Base-by-base conservation (phyloP, 345 rosid species). In the Tarenaya hassleriana region DNA sequence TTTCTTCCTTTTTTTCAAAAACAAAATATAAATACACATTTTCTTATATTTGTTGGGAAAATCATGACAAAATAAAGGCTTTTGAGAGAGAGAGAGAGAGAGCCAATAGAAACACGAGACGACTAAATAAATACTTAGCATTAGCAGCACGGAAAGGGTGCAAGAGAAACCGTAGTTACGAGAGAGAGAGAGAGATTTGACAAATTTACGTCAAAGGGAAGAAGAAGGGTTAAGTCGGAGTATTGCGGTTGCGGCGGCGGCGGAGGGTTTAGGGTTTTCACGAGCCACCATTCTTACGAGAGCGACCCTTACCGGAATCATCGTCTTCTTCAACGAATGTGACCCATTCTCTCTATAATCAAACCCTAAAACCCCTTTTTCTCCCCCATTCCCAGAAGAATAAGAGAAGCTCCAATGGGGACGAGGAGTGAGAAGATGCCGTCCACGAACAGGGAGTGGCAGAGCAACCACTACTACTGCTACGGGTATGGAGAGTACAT, bases 401-500 rank as follows among this genome's bases (percentile, higher is more conserved):
- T 39, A 34, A 47, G 27, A 43, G 15, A 24, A 24, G 29, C 16
- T 24, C 5, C 29, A 24, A 24, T 24, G 29, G 29, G 29, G 29
- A 24, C 29, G 5, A 24, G 29, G 5, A 24, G 29, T 24, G 2
- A 5, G 2, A 24, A 24, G 29, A 5, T 24, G 29, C 3, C 3
- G 29, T 24, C 5, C 5, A 38, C 55, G 34, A 34, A 11, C 20
- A 11, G 41, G 58, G 69, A 56, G 50, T 64, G 62, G 69, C 62
- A 48, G 41, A 43, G 57, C 6, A 63, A 10, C 9, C 58, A 47
- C 51, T 24, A 60, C 49, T 59, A 52, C 65, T 59, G 29, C 29
- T 24, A 66, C 20, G 50, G 60, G 1, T 46, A 58, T 40, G 70
- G 70, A 40, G 66, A 60, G 42, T 60, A 66, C 37, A 71, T 80